These are phyloP conservation scores for Pichia sp. DNA, from an alignment of 1,139 yeast genomes.

Conservation along the genomic window DNA sequence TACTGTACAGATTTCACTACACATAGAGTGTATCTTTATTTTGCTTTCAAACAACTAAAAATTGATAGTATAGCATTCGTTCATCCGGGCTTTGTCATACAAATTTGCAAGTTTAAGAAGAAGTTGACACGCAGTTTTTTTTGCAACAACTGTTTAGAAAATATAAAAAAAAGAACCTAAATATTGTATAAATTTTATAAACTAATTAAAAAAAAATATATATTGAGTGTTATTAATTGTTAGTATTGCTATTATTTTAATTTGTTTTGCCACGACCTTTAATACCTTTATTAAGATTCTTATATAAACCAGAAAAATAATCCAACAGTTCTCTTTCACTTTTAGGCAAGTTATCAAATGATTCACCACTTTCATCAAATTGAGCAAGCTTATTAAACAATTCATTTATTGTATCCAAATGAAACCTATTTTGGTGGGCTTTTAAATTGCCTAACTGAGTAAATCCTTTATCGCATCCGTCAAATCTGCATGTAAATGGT, in stretches of 20 bases:
- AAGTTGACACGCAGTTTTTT: no score
- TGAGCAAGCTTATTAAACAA: conserved; percentile 63
- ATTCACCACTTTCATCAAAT: conserved; percentile 34
- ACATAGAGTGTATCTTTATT: no score
- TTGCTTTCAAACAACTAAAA: no score
- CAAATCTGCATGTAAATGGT: conserved; percentile 76
- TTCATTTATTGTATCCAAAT: conserved; percentile 58
- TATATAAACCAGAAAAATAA: conserved; percentile 75
- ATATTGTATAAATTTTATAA: neutral
- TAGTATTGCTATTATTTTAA: neutral
- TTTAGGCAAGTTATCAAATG: conserved; percentile 45
- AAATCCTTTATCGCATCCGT: conserved; percentile 75
- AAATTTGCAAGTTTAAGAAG: no score
- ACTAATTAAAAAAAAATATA: no score
- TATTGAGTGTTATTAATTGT: neutral
- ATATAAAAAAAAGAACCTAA: neutral
- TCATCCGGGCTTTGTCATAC: no score
- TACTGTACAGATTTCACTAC: no score
- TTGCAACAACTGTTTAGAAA: neutral
- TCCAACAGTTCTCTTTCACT: conserved; percentile 63
- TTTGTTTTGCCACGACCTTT: conserved; percentile 69
- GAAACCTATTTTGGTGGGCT: conserved; percentile 89
- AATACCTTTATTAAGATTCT: conserved; percentile 84
- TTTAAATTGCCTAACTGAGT: conserved; percentile 90
- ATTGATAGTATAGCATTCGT: no score